These are phyloP conservation scores for Chlamydomonas sphaeroides DNA, from an alignment of 139 green algal species.

Conservation along the genomic window DNA sequence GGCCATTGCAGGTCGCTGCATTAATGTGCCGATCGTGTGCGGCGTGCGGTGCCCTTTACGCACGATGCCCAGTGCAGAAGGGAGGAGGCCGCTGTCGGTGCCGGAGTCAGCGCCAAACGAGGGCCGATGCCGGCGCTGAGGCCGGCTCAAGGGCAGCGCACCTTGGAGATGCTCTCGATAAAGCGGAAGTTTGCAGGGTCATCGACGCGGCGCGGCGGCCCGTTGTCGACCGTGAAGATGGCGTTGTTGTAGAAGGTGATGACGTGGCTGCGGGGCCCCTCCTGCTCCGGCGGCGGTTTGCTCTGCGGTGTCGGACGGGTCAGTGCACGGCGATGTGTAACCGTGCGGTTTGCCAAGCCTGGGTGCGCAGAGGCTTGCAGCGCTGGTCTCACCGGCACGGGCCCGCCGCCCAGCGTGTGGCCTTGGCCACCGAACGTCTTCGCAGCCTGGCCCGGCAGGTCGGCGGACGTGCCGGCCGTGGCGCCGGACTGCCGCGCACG, in stretches of 20 bases:
- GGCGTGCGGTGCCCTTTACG: no score
- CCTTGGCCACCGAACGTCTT: constrained; percentile 68
- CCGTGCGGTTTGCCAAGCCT: no score
- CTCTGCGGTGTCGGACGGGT: no score
- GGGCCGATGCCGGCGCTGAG: no score
- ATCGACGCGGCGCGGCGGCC: constrained; percentile 53
- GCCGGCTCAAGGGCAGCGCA: no score
- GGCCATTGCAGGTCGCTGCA: no score
- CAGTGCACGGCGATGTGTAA: no score
- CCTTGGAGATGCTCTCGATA: constrained; percentile 71
- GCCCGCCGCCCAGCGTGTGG: constrained; percentile 73
- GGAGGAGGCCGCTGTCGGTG: no score
- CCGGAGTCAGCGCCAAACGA: no score
- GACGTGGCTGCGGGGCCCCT: constrained; percentile 57
- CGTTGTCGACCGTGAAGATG: constrained; percentile 88
- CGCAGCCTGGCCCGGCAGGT: constrained; percentile 53
- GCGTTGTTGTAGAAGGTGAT: constrained; percentile 89
- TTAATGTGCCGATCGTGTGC: no score
- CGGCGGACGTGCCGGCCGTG: constrained; percentile 58
- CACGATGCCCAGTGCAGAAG: not conserved
- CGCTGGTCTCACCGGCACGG: not conserved
- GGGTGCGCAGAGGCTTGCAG: no score
- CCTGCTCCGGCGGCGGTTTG: constrained; percentile 13
- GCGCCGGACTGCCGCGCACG: constrained; percentile 68
- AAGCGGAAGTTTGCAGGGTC: constrained; percentile 84